These are phyloP conservation scores for Alopecurus myosuroides DNA, from an alignment of 176 grass and related monocot species.

Conservation along the genomic window DNA sequence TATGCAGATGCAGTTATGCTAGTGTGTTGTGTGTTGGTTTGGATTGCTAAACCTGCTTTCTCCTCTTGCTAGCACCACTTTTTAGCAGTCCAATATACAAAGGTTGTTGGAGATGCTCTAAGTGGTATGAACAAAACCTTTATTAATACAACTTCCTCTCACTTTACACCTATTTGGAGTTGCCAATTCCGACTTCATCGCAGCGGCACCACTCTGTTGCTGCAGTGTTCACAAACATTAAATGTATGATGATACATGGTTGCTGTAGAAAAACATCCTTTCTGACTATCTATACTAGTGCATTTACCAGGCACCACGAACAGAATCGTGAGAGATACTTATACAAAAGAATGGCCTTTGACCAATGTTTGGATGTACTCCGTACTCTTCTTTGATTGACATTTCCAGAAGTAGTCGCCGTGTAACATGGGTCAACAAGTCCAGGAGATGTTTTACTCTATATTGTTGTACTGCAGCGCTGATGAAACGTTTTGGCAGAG, in stretches of 20 bases:
- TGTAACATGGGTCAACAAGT: not conserved
- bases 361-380: not conserved
- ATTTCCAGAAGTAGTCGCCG: not conserved
- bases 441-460: not conserved
- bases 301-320: not conserved
- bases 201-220: not conserved
- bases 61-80: too few species aligned
- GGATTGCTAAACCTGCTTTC: too few species aligned
- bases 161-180: not conserved
- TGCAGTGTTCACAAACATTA: not conserved
- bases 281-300: not conserved
- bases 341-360: constrained; percentile 30
- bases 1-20: too few species aligned
- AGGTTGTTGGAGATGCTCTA: too few species aligned
- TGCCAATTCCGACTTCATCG: not conserved
- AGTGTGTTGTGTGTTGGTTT: too few species aligned
- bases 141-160: not conserved
- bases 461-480: not conserved
- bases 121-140: too few species aligned
- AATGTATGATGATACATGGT: not conserved
- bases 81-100: too few species aligned
- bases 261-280: not conserved
- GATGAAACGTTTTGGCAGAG: not conserved
- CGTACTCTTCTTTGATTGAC: not conserved
- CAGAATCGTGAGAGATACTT: not conserved